Conservation (phyloP, 805 yeast species). For the Spathaspora hagerdaliae region DNA sequence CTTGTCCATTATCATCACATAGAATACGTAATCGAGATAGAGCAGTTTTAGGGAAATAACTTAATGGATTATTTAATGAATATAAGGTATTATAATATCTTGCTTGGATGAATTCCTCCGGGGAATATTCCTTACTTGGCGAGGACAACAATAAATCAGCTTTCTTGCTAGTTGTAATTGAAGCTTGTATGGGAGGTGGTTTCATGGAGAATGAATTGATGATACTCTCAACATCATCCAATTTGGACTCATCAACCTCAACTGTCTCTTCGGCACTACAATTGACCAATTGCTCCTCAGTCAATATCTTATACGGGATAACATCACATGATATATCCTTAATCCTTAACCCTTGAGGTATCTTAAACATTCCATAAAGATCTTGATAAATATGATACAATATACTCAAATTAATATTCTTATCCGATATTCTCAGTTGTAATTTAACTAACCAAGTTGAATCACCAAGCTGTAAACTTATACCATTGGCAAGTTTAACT, state of each 20-base stretch:
- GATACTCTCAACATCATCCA: neutral
- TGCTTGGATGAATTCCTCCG: conserved; percentile 25
- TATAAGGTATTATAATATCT: conserved; percentile 35
- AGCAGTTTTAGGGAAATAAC: conserved; percentile 46
- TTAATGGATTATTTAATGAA: conserved; percentile 36
- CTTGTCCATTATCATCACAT: conserved; percentile 24
- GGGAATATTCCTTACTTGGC: conserved; percentile 12
- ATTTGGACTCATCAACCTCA: neutral
- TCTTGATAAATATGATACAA: neutral
- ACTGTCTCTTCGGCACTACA: neutral
- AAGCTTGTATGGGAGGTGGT: conserved; percentile 1
- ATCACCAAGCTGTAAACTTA: neutral
- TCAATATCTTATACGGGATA: no score
- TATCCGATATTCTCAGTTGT: neutral
- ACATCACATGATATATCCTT: neutral
- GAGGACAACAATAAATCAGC: neutral
- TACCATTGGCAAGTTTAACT: neutral
- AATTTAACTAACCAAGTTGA: neutral
- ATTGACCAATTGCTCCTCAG: no score
- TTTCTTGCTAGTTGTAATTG: neutral
- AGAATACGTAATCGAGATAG: conserved; percentile 43
- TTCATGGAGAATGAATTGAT: conserved; percentile 2
- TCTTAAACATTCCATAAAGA: neutral
- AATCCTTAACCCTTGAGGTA: neutral
- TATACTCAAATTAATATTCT: neutral